phyloP scores from a whole-genome alignment of 2,329 filamentous ascomycete species.

The Davidsoniella eucalypti region DNA sequence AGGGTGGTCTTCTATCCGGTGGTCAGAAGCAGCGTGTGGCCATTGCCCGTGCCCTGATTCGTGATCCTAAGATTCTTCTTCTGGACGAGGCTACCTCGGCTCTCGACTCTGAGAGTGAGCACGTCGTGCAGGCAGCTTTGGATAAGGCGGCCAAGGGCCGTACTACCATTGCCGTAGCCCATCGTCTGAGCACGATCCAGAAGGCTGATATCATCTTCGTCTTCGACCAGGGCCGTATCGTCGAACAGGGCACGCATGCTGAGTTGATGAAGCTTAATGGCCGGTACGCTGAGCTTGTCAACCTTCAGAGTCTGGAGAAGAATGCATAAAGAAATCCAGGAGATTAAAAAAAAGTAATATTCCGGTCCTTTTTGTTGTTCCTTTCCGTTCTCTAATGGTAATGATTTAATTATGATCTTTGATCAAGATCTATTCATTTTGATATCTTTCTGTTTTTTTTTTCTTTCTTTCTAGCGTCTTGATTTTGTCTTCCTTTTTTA shows the following conservation, averaged over 20 bases:
- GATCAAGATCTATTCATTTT: neutral
- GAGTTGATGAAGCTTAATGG: slow-evolving; percentile 56
- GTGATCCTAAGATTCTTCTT: slow-evolving; percentile 76
- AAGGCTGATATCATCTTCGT: slow-evolving; percentile 92
- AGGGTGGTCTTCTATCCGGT: slow-evolving; percentile 70
- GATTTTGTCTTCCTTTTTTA: too few relatives aligned
- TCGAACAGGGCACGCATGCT: slow-evolving; percentile 67
- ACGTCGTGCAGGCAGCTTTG: slow-evolving; percentile 64
- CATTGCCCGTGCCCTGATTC: slow-evolving; percentile 77
- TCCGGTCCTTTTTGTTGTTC: neutral
- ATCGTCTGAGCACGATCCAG: slow-evolving; percentile 82
- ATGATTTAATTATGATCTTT: neutral
- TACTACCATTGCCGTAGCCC: slow-evolving; percentile 87
- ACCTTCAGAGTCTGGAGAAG: slow-evolving; percentile 53
- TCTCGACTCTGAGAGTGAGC: slow-evolving; percentile 60
- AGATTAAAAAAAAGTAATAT: neutral
- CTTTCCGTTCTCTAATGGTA: neutral
- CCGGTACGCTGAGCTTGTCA: slow-evolving; percentile 63
- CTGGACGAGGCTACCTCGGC: slow-evolving; percentile 70
- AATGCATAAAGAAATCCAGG: neutral
- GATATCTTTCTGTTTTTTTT: neutral
- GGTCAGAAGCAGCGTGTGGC: slow-evolving; percentile 92
- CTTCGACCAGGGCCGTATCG: slow-evolving; percentile 77
- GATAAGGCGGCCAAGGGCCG: slow-evolving; percentile 70
- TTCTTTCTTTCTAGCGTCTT: neutral